Evolutionary conservation across 768 basidiomycete species (phyloP), one percentile per base, ranked within the genome.

Genomic region (Rhizopogon salebrosus): DNA sequence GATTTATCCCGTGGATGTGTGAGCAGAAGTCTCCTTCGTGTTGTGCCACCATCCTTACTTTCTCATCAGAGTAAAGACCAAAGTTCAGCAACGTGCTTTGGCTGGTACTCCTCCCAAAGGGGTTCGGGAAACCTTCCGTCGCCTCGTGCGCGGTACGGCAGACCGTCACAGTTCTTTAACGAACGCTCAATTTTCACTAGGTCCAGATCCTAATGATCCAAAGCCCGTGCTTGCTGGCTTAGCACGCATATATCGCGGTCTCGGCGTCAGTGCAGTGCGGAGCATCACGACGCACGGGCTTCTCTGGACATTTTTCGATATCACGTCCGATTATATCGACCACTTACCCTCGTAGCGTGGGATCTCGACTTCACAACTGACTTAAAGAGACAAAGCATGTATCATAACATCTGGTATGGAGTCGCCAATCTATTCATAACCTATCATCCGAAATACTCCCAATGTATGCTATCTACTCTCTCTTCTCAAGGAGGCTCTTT

Each of bases 1-100:
- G 27, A 95, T 98, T 54, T 98, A 98, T 76, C 94, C 94, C 11
- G 78, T 95, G 49, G 93, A 95, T 65, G 93, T 95, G 89, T 89
- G 72, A 69, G 84, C 70, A 3, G 13, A 8, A 27, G 41, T n/a
- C 49, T 41, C 22, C 24, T 16, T 20, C 6, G 29, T 7, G 29
- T 36, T 29, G 34, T 20, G 49, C 38, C 36, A 41, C 39, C 41
- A 56, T 52, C 50, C 37, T 14, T 7, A 2, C n/a, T 10, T 53
- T 58, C 41, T 57, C 29, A 56, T 18, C 57, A 91, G 89, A 39
- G 89, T 93, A 41, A 92, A 95, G 78, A 98, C 95, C 0, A 95
- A 95, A 71, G 78, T 95, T n/a, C 95, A 98, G 67, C 90, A 95
- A 69, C 84, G 95, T 49, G 85, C 92, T 23, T 73, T 98, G 48